Evolutionary conservation across 805 yeast species (phyloP), one percentile per base, ranked within the genome.

Genomic region (Kregervanrija fluxuum): DNA sequence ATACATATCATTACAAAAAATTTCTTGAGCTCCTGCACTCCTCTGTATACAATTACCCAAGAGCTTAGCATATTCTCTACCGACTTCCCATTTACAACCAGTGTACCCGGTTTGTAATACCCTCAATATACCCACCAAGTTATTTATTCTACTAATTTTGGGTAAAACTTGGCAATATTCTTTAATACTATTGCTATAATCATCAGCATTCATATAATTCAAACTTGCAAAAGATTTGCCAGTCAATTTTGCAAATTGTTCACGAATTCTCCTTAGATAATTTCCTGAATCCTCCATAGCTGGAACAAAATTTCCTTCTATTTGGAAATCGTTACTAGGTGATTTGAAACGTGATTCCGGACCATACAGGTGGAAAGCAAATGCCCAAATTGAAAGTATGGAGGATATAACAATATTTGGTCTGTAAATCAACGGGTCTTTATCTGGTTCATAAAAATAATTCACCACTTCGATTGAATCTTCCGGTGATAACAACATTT

Each of bases 11-110:
- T 65, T 66, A 57, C 82, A 77, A 4, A 71, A 64, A 2, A 73
- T 63, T 9, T 61, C 58, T 9, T 60, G 51, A 44, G 71, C 66
- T 2, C 86, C 86, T 46, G 77, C 61, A 49, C 77, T 67, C 50
- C 85, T 59, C 41, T 70, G 70, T 17, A 69, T 63, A 57, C 82
- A 78, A 52, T 77, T 74, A 37, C 59, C 61, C 40, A 79, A 61
- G 47, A 80, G 56, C 39, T 68, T 64, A 1, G 77, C 63, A 52
- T 76, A 75, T 51, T 79, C 85, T 30, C 68, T 60, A 10, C 81
- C 79, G 37, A 75, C 61, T 46, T 76, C 80, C 81, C 83, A 79
- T 37, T 66, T 64, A 48, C 74, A 63, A 8, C 55, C 55, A 30
- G 53, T 51, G 46, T 67, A 72, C 10, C 63, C 52, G 9, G 59